Evolutionary conservation across 2,329 filamentous ascomycete genomes (phyloP), one percentile per base, ranked within the genome.

Genomic region (Epichloe elymi): DNA sequence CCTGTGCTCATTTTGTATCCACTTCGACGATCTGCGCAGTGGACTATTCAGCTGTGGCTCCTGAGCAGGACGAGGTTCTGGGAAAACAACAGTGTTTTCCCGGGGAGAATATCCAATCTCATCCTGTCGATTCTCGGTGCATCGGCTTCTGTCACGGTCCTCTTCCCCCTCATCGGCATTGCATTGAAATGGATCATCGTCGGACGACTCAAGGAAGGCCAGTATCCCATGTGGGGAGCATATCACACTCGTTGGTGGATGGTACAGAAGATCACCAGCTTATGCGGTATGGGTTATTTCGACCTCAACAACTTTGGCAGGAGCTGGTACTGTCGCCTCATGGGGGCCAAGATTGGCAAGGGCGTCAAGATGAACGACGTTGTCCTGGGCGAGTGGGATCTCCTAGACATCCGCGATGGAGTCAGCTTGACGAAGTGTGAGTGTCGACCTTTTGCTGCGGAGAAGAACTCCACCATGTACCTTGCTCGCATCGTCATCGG

Each of bases 211-310:
- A 66, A 64, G 35, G 69, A 75, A 57, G 77, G 77, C 0, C 59
- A 76, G 2, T 79, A 75, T 56, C 75, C 77, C 3, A 80, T 80
- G 76, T 80, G 77, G 77, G 75, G 74, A 3, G 51, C 60, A 0
- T 80, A 79, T 57, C 76, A 80, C 59, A 79, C 74, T 0, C 68
- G 74, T 14, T 80, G 77, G 77, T 80, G 77, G 77, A 56, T 80
- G 50, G 70, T 72, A 2, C 72, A 79, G 58, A 80, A 79, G 62
- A 70, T 71, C 17, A 64, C 74, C 2, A 66, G 67, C 33, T 62
- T 78, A 12, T 70, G 68, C 52, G 76, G 75, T 11, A 69, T 65
- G 51, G 75, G 75, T 2, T 52, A 72, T 40, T 77, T 76, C 53
- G 61, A 59, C 19, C 54, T 62, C 47, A 67, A 63, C 46, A 67